Percentiles rank a stretch among this genome's conserved stretches.
These are phyloP conservation scores for Sophora flavescens DNA, from an alignment of 306 rosid genomes.

Conservation along the genomic window DNA sequence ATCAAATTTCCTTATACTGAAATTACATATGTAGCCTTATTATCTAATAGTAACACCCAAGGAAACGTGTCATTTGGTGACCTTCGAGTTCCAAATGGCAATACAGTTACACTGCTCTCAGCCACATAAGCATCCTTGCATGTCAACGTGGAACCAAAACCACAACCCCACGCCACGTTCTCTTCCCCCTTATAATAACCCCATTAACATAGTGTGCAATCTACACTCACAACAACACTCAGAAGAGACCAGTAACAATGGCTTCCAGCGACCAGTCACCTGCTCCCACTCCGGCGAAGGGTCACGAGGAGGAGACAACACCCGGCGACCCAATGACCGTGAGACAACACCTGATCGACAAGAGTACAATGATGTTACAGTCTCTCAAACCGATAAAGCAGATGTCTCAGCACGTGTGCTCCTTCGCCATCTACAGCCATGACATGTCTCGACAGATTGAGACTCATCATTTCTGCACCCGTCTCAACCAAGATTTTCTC, in stretches of 20 bases:
- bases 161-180: neutral
- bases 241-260: neutral
- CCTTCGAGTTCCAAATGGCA: neutral
- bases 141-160: neutral
- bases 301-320: conserved; percentile 2
- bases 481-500: conserved; percentile 66
- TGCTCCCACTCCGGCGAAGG: conserved; percentile 35
- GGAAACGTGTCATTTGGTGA: neutral
- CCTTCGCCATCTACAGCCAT: conserved; percentile 56
- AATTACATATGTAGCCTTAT: too few relatives aligned
- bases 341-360: conserved; percentile 55
- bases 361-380: conserved; percentile 58
- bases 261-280: conserved; percentile 5
- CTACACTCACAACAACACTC: neutral
- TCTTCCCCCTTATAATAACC: neutral
- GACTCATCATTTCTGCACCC: conserved; percentile 62
- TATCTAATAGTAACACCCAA: too few relatives aligned
- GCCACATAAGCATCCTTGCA: neutral
- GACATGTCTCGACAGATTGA: conserved; percentile 55
- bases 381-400: conserved; percentile 66
- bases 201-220: neutral
- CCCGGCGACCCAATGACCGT: conserved; percentile 55
- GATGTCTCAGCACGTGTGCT: conserved; percentile 59
- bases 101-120: neutral
- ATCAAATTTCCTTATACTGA: too few relatives aligned